phyloP scores from a whole-genome alignment of 495 filamentous ascomycete species.

The Neurospora cerealis region DNA sequence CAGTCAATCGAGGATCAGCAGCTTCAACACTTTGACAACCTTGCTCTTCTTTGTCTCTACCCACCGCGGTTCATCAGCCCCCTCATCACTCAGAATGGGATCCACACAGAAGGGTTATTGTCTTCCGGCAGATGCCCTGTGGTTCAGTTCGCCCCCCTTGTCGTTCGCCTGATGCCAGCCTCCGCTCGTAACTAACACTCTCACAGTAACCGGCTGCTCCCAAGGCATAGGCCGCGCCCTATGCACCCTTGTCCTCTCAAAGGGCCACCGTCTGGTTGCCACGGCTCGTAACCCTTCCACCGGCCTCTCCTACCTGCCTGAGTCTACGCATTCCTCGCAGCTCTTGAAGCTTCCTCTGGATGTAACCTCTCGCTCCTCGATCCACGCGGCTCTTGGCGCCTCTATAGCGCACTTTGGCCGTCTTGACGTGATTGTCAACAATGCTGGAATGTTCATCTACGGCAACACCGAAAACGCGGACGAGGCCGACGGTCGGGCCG shows the following conservation, averaged over 20 bases:
- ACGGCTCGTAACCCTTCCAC: conserved; percentile 31
- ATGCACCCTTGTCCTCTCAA: conserved; percentile 26
- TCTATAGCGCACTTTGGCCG: conserved; percentile 31
- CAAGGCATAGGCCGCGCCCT: conserved; percentile 38
- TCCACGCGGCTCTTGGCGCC: conserved; percentile 30
- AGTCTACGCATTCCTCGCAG: conserved; percentile 4
- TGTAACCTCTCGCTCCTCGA: conserved; percentile 28
- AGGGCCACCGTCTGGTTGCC: conserved; percentile 37
- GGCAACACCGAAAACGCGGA: conserved; percentile 38
- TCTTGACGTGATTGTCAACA: conserved; percentile 49
- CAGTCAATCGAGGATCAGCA: not conserved
- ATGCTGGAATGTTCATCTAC: conserved; percentile 40
- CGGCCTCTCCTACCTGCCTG: conserved; percentile 29
- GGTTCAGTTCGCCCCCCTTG: conserved; percentile 33
- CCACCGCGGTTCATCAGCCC: not conserved
- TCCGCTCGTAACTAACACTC: not conserved
- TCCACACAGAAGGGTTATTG: conserved; percentile 24
- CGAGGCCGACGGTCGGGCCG: conserved; percentile 26
- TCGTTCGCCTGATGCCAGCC: not conserved
- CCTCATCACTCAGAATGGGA: conserved; percentile 7
- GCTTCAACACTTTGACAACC: not conserved
- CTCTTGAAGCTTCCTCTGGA: conserved; percentile 39
- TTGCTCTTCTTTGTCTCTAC: not conserved
- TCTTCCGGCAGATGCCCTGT: conserved; percentile 38
- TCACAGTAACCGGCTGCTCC: conserved; percentile 40